phyloP scores from a whole-genome alignment of 192 early-diverging fungal genomes.

The Oehlia diaphana region DNA sequence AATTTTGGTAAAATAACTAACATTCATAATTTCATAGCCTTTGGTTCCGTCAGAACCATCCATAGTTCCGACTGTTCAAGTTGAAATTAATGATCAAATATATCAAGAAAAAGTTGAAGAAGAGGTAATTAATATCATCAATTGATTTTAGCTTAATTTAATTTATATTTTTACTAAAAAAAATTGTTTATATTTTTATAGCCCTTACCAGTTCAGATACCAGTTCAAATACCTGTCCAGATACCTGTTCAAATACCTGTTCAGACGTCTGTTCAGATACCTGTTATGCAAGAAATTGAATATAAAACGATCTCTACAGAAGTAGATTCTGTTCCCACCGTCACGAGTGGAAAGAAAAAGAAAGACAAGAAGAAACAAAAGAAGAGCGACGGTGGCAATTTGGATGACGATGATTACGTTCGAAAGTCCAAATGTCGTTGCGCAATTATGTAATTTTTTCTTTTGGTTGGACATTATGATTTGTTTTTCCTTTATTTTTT shows the following conservation, averaged over 20 bases:
- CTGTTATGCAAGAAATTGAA: not conserved
- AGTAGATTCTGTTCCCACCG: not conserved
- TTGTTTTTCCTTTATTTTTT: not conserved
- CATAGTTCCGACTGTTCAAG: not conserved
- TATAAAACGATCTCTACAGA: not conserved
- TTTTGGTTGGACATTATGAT: not conserved
- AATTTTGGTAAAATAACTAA: not conserved
- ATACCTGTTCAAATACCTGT: no score
- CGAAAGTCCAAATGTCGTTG: slow-evolving; percentile 21
- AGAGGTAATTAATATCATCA: not conserved
- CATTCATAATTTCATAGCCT: not conserved
- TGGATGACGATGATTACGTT: slow-evolving; percentile 13
- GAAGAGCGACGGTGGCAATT: not conserved
- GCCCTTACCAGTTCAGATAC: no score
- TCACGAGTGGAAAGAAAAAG: slow-evolving; percentile 1
- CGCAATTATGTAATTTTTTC: not conserved
- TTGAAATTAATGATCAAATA: not conserved
- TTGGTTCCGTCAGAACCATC: not conserved
- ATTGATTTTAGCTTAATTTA: not conserved
- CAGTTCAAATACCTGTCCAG: not conserved
- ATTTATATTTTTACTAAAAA: no score
- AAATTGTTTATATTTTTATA: not conserved
- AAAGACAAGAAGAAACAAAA: slow-evolving; percentile 13
- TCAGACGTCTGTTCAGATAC: not conserved
- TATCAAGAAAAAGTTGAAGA: not conserved